A percentile compares a stretch with the other conserved stretches of the same genome.
These are phyloP conservation scores for Phialophora chinensis DNA, from an alignment of 2,329 filamentous ascomycete genomes.

Conservation along the genomic window DNA sequence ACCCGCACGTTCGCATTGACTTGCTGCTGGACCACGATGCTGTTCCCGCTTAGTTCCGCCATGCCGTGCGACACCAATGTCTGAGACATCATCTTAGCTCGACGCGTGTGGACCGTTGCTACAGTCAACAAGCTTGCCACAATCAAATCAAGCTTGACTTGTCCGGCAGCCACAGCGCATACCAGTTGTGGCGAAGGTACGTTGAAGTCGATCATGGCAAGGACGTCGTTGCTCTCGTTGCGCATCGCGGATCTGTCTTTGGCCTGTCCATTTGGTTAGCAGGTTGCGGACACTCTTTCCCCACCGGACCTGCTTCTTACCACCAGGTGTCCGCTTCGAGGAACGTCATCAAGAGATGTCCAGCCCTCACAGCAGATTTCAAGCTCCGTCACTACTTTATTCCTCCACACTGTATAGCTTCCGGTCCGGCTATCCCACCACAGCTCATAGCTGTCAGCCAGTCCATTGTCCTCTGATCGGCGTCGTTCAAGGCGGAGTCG, in stretches of 20 bases:
- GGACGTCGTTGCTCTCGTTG: conserved; percentile 9
- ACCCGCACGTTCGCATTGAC: conserved; percentile 2
- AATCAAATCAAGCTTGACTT: conserved; percentile 12
- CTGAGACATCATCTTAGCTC: conserved; percentile 11
- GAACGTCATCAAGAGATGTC: conserved; percentile 3
- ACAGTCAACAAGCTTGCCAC: conserved; percentile 9
- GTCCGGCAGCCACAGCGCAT: background rate
- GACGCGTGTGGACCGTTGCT: conserved; percentile 4
- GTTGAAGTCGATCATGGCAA: conserved; percentile 13
- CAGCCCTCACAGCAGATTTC: conserved; percentile 1
- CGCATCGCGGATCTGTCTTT: conserved; percentile 2
- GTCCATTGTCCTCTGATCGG: background rate
- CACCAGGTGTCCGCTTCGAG: conserved; percentile 1
- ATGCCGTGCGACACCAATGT: conserved; percentile 13
- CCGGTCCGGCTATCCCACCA: conserved; percentile 2
- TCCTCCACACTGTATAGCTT: conserved; percentile 6
- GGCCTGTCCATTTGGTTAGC: background rate
- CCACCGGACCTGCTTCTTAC: background rate
- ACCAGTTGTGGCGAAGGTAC: conserved; percentile 3
- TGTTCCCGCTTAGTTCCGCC: conserved; percentile 1
- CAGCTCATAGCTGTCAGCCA: background rate
- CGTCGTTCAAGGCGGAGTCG: background rate
- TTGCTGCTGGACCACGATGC: background rate
- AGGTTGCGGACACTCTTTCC: background rate
- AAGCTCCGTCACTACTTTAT: background rate